Conservation (phyloP, 83 land plant genomes). For the Thuja plicata region DNA sequence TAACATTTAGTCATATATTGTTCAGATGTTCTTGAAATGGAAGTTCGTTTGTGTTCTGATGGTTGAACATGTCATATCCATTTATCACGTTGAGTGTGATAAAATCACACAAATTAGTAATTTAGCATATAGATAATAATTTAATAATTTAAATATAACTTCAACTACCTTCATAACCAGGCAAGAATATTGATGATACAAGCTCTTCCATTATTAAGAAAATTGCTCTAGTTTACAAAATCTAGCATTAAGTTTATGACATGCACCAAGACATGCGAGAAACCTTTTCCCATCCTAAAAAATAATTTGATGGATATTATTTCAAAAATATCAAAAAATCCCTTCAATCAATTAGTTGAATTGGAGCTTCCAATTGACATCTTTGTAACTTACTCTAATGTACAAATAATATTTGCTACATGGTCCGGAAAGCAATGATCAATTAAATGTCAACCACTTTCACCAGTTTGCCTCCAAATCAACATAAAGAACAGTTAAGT, state of each 20-base stretch:
- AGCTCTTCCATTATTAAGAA: background rate
- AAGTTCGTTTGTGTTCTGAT: background rate
- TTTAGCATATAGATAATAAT: background rate
- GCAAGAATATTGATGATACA: background rate
- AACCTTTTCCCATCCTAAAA: background rate
- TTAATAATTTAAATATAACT: background rate
- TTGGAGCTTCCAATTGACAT: background rate
- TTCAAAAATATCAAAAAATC: background rate
- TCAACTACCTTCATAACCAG: background rate
- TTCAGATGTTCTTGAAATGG: background rate
- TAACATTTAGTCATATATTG: background rate
- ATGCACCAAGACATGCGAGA: background rate
- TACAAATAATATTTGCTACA: constrained; percentile 15
- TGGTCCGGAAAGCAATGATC: background rate
- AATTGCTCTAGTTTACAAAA: background rate
- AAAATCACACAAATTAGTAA: background rate
- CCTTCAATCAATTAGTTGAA: background rate
- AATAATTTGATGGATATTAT: background rate
- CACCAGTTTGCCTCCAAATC: background rate
- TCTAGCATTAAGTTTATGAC: background rate
- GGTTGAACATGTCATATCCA: background rate
- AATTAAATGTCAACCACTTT: background rate
- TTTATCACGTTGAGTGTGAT: too few relatives aligned
- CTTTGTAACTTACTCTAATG: background rate
- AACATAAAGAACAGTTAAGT: background rate